Percentiles rank a stretch among this genome's conserved stretches.
Evolutionary conservation across 768 basidiomycete genomes (phyloP).

Genomic region (Mycena epipterygia): DNA sequence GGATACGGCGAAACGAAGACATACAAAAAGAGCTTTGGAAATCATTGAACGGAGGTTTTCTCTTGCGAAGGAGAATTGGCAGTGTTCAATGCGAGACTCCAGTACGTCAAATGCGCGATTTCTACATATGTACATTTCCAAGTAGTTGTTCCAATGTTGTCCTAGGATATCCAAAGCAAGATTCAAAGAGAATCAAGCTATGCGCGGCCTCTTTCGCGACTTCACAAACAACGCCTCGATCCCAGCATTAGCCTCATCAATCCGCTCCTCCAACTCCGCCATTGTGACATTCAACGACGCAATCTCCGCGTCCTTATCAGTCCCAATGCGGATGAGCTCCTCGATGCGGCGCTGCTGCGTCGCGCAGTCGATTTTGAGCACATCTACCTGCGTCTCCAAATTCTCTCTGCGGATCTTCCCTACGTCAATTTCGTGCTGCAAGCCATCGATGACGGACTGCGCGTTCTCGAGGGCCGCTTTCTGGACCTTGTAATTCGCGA

Average conservation of each 20-base stretch:
- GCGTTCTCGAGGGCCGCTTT: not conserved
- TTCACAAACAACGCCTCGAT: not conserved
- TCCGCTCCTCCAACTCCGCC: not conserved
- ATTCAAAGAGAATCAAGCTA: too few relatives aligned
- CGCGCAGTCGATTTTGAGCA: constrained; percentile 1
- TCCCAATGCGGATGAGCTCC: not conserved
- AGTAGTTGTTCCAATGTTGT: too few relatives aligned
- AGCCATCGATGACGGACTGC: not conserved
- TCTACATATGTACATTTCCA: too few relatives aligned
- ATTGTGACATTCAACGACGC: not conserved
- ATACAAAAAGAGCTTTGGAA: too few relatives aligned
- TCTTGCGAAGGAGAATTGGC: too few relatives aligned
- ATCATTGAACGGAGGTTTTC: too few relatives aligned
- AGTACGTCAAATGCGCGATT: too few relatives aligned
- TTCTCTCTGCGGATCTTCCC: not conserved
- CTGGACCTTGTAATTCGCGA: not conserved
- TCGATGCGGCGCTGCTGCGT: not conserved
- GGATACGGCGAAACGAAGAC: too few relatives aligned
- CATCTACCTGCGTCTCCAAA: not conserved
- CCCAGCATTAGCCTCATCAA: not conserved
- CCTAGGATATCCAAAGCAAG: too few relatives aligned
- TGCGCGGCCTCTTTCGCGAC: not conserved
- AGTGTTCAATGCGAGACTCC: too few relatives aligned
- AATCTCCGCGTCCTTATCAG: not conserved
- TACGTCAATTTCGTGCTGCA: not conserved